Evolutionary conservation across 2,329 filamentous ascomycete species (phyloP), one percentile per base, ranked within the genome.

Genomic region (Pseudohalonectria lignicola): DNA sequence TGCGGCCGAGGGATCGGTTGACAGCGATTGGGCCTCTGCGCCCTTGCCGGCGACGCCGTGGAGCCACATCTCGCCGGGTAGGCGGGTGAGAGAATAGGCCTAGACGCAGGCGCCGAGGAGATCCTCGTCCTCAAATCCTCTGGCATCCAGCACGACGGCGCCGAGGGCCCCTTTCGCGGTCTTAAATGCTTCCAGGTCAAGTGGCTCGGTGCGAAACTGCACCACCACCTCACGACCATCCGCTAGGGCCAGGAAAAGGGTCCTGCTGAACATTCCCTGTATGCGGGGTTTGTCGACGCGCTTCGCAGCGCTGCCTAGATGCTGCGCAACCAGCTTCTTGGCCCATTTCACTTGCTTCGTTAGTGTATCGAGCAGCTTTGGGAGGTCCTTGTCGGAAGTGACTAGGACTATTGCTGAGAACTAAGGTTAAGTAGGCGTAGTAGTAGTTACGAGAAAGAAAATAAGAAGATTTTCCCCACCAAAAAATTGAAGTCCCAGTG

Each of bases 251-350:
- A 48, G 31, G 28, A 52, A 47, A 15, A 52, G 31, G 29, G 49
- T 51, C 38, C 47, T 47, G 28, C 49, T 51, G 39, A 51, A 53
- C 43, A 50, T 46, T 39, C 49, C 51, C 42, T 53, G 47, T 23
- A 53, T 49, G 16, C 44, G 47, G 41, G 48, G 52, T 28, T 46
- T 47, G 34, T 51, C 45, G 33, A 54, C 36, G 29, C 31, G 40
- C 37, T 51, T 50, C 11, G 41, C 42, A 36, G 45, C 38, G 39
- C 46, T 51, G 30, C 42, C 36, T n/a, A 54, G 41, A 46, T 51
- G 47, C 40, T 49, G 33, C 9, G 41, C 34, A 25, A 47, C 43
- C 31, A 52, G 42, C 33, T 51, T 50, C 40, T 54, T 52, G 23
- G 45, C 44, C 47, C 47, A 50, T 47, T 46, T 51, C 28, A 46